Conservation (phyloP, 73 alveolate genomes). For the Paramecium sexaurelia region DNA sequence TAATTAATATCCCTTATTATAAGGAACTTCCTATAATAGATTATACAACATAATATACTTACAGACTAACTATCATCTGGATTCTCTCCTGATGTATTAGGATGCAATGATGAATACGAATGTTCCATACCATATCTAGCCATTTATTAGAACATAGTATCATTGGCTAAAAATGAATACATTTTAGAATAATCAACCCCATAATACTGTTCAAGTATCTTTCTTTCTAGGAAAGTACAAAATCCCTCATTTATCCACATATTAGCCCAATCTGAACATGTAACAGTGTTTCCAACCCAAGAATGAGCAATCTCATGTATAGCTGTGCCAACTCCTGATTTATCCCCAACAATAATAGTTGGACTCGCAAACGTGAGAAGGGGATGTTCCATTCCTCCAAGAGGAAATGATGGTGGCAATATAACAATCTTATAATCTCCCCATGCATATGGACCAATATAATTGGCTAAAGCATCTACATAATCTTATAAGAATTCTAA, state of each 20-base stretch:
- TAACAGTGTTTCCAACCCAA: slow-evolving; percentile 98
- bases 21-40: slow-evolving; percentile 71
- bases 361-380: slow-evolving; percentile 96
- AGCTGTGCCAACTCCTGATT: slow-evolving; percentile 85
- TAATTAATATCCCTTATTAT: slow-evolving; percentile 90
- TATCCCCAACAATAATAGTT: slow-evolving; percentile 96
- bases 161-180: slow-evolving; percentile 72
- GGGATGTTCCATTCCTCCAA: slow-evolving; percentile 99
- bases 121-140: slow-evolving; percentile 64
- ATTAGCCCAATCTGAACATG: slow-evolving; percentile 94
- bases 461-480: slow-evolving; percentile 78
- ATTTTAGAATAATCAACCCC: slow-evolving; percentile 71
- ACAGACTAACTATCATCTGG: slow-evolving; percentile 80
- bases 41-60: not conserved
- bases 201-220: slow-evolving; percentile 68
- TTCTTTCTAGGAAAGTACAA: slow-evolving; percentile 88
- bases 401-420: slow-evolving; percentile 97
- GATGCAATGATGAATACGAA: slow-evolving; percentile 77
- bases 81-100: slow-evolving; percentile 69
- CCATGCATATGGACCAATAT: slow-evolving; percentile 94
- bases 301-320: slow-evolving; percentile 98
- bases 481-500: slow-evolving; percentile 82
- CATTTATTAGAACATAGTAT: slow-evolving; percentile 73
- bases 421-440: slow-evolving; percentile 91
- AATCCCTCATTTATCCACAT: slow-evolving; percentile 98